Percentiles rank a stretch among this genome's conserved stretches.
These are phyloP conservation scores for Akanthomyces uredinophilus DNA, from an alignment of 2,329 filamentous ascomycete species.

Conservation along the genomic window DNA sequence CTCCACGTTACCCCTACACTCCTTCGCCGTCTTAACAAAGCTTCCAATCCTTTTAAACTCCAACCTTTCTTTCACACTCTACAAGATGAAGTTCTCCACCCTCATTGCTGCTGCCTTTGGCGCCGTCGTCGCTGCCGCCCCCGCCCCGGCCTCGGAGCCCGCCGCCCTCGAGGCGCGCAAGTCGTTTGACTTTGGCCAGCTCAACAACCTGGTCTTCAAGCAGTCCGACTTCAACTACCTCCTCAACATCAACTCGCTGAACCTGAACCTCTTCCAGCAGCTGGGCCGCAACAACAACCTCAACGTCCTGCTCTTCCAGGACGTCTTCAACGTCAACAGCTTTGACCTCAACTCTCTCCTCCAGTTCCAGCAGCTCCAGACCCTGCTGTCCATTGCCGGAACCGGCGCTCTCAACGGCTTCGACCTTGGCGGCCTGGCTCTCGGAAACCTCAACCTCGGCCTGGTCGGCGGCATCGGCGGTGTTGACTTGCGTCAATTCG, in stretches of 20 bases:
- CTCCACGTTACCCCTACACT: conserved; percentile 21
- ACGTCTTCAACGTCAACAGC: conserved; percentile 34
- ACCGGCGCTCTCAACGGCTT: conserved; percentile 27
- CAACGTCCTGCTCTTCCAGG: conserved; percentile 38
- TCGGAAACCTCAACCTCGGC: conserved; percentile 27
- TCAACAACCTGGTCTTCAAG: conserved; percentile 37
- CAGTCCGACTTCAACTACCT: conserved; percentile 40
- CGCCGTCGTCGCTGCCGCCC: conserved; percentile 40
- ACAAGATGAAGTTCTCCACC: conserved; percentile 42
- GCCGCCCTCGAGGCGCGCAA: conserved; percentile 33
- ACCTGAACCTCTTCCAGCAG: conserved; percentile 37
- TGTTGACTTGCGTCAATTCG: conserved; percentile 27
- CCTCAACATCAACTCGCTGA: conserved; percentile 41
- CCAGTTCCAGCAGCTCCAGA: conserved; percentile 37
- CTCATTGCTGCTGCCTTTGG: conserved; percentile 41
- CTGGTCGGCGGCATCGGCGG: conserved; percentile 24
- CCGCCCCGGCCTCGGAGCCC: conserved; percentile 26
- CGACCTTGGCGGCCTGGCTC: conserved; percentile 23
- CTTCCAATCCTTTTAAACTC: conserved; percentile 16
- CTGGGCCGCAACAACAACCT: conserved; percentile 40
- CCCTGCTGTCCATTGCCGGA: conserved; percentile 29
- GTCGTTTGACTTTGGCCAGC: conserved; percentile 34
- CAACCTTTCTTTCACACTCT: conserved; percentile 17
- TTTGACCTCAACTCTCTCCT: conserved; percentile 38
- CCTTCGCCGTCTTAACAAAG: conserved; percentile 20